phyloP scores from a whole-genome alignment of 2,329 filamentous ascomycete species.

The Sclerotiophoma versabilis region DNA sequence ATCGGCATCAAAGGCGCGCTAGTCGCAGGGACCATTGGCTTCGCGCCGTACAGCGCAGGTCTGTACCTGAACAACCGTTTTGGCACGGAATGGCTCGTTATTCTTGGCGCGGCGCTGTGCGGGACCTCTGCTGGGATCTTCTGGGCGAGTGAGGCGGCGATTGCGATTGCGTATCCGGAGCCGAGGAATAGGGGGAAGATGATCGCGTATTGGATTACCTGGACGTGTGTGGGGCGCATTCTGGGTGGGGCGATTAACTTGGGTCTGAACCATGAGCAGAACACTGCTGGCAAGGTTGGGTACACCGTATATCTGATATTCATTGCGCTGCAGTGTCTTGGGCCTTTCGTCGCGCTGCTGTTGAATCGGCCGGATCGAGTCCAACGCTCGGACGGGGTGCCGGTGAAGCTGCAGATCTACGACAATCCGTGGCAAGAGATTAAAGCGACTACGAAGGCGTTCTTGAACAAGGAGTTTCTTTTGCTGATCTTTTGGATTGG shows the following conservation, averaged over 20 bases:
- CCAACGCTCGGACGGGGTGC: conserved; percentile 49
- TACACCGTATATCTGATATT: conserved; percentile 51
- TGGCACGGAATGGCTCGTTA: conserved; percentile 22
- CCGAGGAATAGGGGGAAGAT: conserved; percentile 6
- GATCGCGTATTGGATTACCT: conserved; percentile 59
- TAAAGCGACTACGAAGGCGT: conserved; percentile 9
- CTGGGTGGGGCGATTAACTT: conserved; percentile 60
- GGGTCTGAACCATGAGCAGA: conserved; percentile 55
- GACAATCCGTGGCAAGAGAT: conserved; percentile 43
- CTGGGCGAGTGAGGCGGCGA: conserved; percentile 23
- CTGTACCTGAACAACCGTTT: conserved; percentile 26
- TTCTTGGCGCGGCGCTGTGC: conserved; percentile 21
- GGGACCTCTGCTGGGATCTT: conserved; percentile 24
- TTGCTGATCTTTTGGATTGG: conserved; percentile 52
- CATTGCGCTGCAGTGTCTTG: conserved; percentile 56
- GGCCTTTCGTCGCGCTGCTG: conserved; percentile 53
- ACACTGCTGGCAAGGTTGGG: conserved; percentile 53
- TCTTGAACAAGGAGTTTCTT: conserved; percentile 55
- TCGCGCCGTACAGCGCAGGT: conserved; percentile 21
- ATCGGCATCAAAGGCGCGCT: conserved; percentile 22
- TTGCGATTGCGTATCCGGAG: conserved; percentile 21
- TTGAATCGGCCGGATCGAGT: conserved; percentile 56
- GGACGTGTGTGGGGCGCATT: conserved; percentile 61
- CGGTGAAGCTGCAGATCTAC: conserved; percentile 48
- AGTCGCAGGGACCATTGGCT: conserved; percentile 22